Percentiles rank a stretch among this genome's conserved stretches.
These are phyloP conservation scores for Bondarzewia mesenterica DNA, from an alignment of 1,284 basidiomycete genomes.

Conservation along the genomic window DNA sequence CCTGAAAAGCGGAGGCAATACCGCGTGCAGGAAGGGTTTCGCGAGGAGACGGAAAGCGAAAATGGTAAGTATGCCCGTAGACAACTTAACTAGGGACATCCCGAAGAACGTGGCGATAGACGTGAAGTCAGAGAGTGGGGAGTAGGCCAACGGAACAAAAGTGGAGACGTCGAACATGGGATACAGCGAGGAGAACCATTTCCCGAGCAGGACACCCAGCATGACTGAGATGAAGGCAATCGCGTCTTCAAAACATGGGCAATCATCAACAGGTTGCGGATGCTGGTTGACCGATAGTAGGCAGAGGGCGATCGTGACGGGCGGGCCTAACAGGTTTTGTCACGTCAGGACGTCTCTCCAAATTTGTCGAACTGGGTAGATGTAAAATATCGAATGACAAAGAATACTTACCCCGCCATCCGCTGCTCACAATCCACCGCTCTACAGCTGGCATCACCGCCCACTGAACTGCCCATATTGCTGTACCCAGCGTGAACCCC, in stretches of 20 bases:
- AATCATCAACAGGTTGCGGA: slow-evolving; percentile 91
- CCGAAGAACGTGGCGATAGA: slow-evolving; percentile 52
- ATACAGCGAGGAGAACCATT: slow-evolving; percentile 43
- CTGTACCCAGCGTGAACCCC: slow-evolving; percentile 59
- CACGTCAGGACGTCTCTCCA: not conserved
- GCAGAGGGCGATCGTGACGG: slow-evolving; percentile 55
- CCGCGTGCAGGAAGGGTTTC: slow-evolving; percentile 64
- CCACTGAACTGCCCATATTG: slow-evolving; percentile 53
- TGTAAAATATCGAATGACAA: not conserved
- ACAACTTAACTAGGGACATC: slow-evolving; percentile 55
- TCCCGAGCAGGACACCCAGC: slow-evolving; percentile 65
- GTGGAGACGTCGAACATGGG: slow-evolving; percentile 28
- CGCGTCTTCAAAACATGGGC: slow-evolving; percentile 97
- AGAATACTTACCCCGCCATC: slow-evolving; percentile 41
- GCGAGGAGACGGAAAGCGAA: slow-evolving; percentile 82
- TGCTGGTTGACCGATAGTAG: slow-evolving; percentile 80
- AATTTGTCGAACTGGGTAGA: not conserved
- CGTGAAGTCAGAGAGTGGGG: slow-evolving; percentile 17
- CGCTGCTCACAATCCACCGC: slow-evolving; percentile 40
- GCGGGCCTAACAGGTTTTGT: slow-evolving; percentile 42
- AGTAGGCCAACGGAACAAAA: slow-evolving; percentile 44
- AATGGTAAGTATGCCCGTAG: slow-evolving; percentile 56
- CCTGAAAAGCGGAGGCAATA: slow-evolving; percentile 80
- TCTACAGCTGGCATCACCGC: slow-evolving; percentile 30
- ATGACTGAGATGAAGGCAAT: slow-evolving; percentile 88